Evolutionary conservation across 441 rosid species (phyloP), one percentile per base, ranked within the genome.

Genomic region (Populus hybrid): DNA sequence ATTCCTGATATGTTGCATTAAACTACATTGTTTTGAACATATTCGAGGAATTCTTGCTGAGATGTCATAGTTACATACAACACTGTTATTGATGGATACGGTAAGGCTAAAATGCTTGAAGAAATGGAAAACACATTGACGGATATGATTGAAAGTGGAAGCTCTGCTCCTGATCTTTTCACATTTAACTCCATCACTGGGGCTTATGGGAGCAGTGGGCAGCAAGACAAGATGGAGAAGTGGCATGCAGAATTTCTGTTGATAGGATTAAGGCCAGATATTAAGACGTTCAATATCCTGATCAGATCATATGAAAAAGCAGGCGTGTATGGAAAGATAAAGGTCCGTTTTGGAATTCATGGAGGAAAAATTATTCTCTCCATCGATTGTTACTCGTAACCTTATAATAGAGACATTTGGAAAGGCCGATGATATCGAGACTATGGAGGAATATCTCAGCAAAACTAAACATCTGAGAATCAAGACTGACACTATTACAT

Each of bases 41-140:
- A 88, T 91, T 64, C 73, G 81, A 69, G 75, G 79, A 68, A 78
- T 93, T 72, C 79, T 89, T 75, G 82, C 82, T 10, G 96, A 94
- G 82, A 90, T 94, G 97, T 88, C 94, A 0, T 90, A 82, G 92
- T 93, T 56, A 91, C 94, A 35, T 89, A 86, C 80, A 94, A 94
- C 78, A 89, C 88, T 29, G 74, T 93, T 11, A 84, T 93, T 40
- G 83, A 93, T 71, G 97, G 97, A 61, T 93, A 89, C 74, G 97
- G 97, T 53, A 93, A 88, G 79, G 93, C 92, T 69, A 83, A 87
- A 64, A 77, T 90, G 97, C 91, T 93, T 69, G 86, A 84, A 67
- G 89, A 84, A 74, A 90, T 93, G 98, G 95, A 90, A 83, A 86
- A 80, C 42, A 75, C 87, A n/a, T 76, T 93, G 64, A 82, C 79